phyloP scores from a whole-genome alignment of 148 eudicot species.

The Oxyria digyna region DNA sequence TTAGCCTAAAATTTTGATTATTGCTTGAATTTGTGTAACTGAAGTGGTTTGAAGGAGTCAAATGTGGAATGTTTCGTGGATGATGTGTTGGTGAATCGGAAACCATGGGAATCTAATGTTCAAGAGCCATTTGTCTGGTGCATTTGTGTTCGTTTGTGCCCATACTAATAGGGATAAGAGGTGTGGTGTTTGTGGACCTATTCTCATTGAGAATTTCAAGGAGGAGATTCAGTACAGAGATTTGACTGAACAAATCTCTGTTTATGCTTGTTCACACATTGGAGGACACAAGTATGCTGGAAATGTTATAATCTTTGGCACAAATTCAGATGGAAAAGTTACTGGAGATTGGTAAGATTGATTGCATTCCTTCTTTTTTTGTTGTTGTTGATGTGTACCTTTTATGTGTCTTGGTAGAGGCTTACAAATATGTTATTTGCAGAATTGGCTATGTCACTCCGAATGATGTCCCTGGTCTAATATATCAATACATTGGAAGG shows the following conservation, averaged over 20 bases:
- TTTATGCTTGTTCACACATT: conserved; percentile 83
- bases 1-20: too few relatives aligned
- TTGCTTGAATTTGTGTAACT: too few relatives aligned
- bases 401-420: not conserved
- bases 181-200: conserved; percentile 97
- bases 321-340: conserved; percentile 57
- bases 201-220: conserved; percentile 65
- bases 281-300: conserved; percentile 99
- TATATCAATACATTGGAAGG: conserved; percentile 67
- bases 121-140: conserved; percentile 63
- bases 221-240: conserved; percentile 50
- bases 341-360: conserved; percentile 75
- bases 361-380: not conserved
- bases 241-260: conserved; percentile 50
- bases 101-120: conserved; percentile 56
- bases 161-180: conserved; percentile 73
- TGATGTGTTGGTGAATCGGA: conserved; percentile 76
- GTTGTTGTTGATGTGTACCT: not conserved
- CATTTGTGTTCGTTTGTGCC: conserved; percentile 77
- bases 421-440: conserved; percentile 4
- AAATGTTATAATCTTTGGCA: conserved; percentile 69
- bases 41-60: conserved; percentile 77
- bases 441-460: conserved; percentile 98
- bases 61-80: conserved; percentile 83
- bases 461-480: conserved; percentile 59